Evolutionary conservation across 805 yeast genomes (phyloP).

Genomic region (Lipomyces oligophaga): DNA sequence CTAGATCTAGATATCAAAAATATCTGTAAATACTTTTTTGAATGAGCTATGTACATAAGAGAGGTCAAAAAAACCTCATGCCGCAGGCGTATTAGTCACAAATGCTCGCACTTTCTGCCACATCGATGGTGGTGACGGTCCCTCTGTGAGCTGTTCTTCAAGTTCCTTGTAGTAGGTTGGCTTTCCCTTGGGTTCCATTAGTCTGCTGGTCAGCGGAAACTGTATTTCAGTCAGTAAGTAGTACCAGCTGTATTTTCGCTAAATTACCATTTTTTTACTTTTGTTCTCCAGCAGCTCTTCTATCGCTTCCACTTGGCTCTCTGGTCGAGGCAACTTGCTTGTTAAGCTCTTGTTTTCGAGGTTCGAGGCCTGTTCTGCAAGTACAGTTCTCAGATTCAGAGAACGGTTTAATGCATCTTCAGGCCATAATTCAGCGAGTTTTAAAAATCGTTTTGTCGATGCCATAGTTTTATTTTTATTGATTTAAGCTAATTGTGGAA

Average conservation of each 20-base stretch:
- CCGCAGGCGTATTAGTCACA: constrained; percentile 6
- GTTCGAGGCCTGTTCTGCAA: constrained; percentile 14
- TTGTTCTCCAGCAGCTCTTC: constrained; percentile 11
- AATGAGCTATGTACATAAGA: neutral
- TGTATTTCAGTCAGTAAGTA: neutral
- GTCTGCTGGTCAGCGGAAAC: constrained; percentile 28
- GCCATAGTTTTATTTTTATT: constrained; percentile 1
- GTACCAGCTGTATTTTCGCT: neutral
- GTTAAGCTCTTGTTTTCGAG: neutral
- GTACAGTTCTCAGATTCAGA: constrained; percentile 6
- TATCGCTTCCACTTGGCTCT: constrained; percentile 7
- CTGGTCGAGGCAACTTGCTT: constrained; percentile 10
- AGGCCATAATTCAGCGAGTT: constrained; percentile 19
- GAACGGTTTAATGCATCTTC: constrained; percentile 15
- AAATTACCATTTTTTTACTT: constrained; percentile 9
- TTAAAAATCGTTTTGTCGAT: constrained; percentile 12
- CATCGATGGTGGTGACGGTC: constrained; percentile 15
- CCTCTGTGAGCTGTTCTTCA: constrained; percentile 17
- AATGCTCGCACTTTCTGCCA: constrained; percentile 15
- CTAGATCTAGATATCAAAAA: neutral
- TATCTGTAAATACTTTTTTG: neutral
- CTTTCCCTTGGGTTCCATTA: constrained; percentile 28
- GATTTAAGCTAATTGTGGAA: no score
- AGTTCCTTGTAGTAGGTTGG: constrained; percentile 27
- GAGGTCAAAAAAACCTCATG: neutral